These are phyloP conservation scores for Lathyrus aphaca DNA, from an alignment of 306 rosid genomes.

Conservation along the genomic window DNA sequence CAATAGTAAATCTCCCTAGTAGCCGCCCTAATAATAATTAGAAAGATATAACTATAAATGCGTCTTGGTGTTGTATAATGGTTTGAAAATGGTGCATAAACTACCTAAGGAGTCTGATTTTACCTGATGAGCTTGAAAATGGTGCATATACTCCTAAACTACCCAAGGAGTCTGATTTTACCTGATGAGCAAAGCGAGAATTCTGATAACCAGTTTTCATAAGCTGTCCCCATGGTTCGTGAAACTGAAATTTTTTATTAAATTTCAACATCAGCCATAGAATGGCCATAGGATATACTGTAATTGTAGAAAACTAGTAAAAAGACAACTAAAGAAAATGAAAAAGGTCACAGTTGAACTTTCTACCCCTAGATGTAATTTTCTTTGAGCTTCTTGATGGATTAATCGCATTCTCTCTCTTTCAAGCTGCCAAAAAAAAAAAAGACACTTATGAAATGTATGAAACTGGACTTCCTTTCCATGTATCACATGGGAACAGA, in stretches of 20 bases:
- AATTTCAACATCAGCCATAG: slow-evolving; percentile 15
- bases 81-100: slow-evolving; percentile 13
- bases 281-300: slow-evolving; percentile 2
- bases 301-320: neutral
- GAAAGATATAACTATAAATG: slow-evolving; percentile 7
- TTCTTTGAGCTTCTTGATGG: slow-evolving; percentile 76
- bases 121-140: slow-evolving; percentile 84
- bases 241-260: slow-evolving; percentile 62
- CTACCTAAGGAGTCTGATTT: slow-evolving; percentile 25
- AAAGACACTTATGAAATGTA: slow-evolving; percentile 21
- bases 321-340: slow-evolving; percentile 18
- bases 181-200: slow-evolving; percentile 99
- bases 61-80: slow-evolving; percentile 8
- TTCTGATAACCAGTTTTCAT: slow-evolving; percentile 98
- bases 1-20: slow-evolving; percentile 15
- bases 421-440: slow-evolving; percentile 52
- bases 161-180: slow-evolving; percentile 40
- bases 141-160: slow-evolving; percentile 8
- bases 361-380: slow-evolving; percentile 75
- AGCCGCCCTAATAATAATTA: slow-evolving; percentile 12
- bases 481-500: slow-evolving; percentile 20
- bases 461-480: slow-evolving; percentile 23
- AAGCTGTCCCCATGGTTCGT: slow-evolving; percentile 94
- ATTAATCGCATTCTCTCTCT: slow-evolving; percentile 64
- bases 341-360: slow-evolving; percentile 19